Percentiles rank a stretch among this genome's conserved stretches.
Conservation (phyloP, 148 eudicot species). For the Amaranthus palmeri region DNA sequence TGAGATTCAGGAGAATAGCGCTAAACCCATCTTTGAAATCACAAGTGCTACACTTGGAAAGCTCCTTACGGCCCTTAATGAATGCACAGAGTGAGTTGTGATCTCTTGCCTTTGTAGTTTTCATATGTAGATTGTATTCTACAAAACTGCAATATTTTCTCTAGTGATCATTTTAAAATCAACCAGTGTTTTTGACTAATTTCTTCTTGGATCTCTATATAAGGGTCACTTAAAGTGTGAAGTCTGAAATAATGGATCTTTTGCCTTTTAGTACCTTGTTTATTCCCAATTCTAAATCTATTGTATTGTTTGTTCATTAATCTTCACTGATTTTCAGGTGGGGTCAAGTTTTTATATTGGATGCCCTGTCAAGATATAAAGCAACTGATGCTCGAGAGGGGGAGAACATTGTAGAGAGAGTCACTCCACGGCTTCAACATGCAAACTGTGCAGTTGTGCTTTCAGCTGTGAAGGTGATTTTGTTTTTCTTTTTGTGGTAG, state of each 20-base stretch:
- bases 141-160: neutral
- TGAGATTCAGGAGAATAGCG: slow-evolving; percentile 90
- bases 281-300: neutral
- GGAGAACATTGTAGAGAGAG: slow-evolving; percentile 98
- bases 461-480: slow-evolving; percentile 93
- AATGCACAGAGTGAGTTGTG: slow-evolving; percentile 90
- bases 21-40: slow-evolving; percentile 83
- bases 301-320: neutral
- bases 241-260: neutral
- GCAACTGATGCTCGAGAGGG: slow-evolving; percentile 99
- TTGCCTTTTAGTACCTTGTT: neutral
- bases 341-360: slow-evolving; percentile 99
- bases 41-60: slow-evolving; percentile 81
- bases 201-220: neutral
- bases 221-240: neutral
- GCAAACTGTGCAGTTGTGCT: slow-evolving; percentile 99
- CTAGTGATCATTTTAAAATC: neutral
- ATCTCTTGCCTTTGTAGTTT: slow-evolving; percentile 15
- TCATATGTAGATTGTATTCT: neutral
- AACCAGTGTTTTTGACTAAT: neutral
- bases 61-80: slow-evolving; percentile 97
- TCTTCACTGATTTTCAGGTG: slow-evolving; percentile 46
- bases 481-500: neutral
- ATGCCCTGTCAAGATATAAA: slow-evolving; percentile 88
- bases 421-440: slow-evolving; percentile 93